A percentile compares a stretch with the other conserved stretches of the same genome.
Evolutionary conservation across 371 early-diverging fungal species (phyloP).

Genomic region (Mucor lusitanicus): DNA sequence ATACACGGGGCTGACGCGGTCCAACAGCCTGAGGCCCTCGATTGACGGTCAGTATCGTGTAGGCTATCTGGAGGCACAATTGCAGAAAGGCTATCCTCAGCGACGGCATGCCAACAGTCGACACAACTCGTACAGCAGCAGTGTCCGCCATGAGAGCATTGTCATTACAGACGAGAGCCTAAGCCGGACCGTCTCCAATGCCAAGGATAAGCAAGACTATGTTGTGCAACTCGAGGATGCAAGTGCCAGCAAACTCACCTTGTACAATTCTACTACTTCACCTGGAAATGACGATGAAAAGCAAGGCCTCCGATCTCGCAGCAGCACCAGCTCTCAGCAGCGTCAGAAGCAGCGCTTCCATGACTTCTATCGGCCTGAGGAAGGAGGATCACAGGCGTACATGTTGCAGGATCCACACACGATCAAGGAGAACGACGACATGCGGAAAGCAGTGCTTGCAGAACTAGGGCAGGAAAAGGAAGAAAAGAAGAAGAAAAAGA

Average conservation of each 20-base stretch:
- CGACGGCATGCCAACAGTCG: not conserved
- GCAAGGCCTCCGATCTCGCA: not conserved
- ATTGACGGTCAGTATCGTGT: slow-evolving; percentile 37
- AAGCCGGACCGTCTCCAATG: not conserved
- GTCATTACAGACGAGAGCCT: not conserved
- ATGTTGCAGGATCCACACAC: slow-evolving; percentile 6
- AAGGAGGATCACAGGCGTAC: slow-evolving; percentile 4
- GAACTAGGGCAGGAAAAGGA: slow-evolving; percentile 15
- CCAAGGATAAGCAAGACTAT: not conserved
- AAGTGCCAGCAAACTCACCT: not conserved
- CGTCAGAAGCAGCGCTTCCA: not conserved
- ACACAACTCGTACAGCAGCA: not conserved
- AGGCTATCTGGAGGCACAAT: slow-evolving; percentile 10
- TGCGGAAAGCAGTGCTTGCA: not conserved
- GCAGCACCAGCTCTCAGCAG: not conserved
- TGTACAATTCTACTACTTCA: not conserved
- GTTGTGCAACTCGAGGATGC: not conserved
- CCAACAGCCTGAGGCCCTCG: slow-evolving; percentile 35
- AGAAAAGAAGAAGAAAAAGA: slow-evolving; percentile 22
- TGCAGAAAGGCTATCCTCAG: not conserved
- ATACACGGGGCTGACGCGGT: slow-evolving; percentile 32
- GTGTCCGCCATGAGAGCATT: not conserved
- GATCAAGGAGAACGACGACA: not conserved
- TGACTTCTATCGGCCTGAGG: not conserved
- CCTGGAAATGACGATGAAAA: not conserved